Conservation (phyloP, 2,329 filamentous ascomycete genomes). For the Talaromyces sp. region DNA sequence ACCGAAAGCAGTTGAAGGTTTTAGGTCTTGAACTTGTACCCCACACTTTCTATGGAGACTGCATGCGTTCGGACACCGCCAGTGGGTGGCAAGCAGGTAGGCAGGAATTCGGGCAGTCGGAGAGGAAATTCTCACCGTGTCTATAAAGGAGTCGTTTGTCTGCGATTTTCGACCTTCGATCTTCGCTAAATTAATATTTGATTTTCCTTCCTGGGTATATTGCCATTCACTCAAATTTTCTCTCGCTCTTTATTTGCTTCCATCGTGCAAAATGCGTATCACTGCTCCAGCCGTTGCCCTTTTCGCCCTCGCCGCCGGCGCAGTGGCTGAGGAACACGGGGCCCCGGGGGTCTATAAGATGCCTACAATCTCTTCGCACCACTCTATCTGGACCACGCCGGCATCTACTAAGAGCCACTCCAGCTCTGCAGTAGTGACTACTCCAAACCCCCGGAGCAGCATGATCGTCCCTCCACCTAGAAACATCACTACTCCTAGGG, state of each 20-base stretch:
- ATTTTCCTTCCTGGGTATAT: background rate
- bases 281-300: conserved; percentile 12
- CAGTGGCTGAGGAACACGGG: conserved; percentile 9
- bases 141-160: background rate
- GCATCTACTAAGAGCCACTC: background rate
- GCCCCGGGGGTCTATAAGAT: conserved; percentile 14
- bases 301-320: conserved; percentile 16
- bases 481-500: background rate
- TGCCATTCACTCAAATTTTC: background rate
- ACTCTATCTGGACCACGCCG: background rate
- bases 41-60: background rate
- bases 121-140: background rate
- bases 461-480: background rate
- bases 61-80: background rate
- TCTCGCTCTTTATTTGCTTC: background rate
- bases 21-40: background rate
- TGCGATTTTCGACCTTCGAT: background rate
- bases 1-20: background rate
- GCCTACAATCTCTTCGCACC: background rate
- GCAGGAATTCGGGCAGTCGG: background rate
- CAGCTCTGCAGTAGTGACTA: background rate
- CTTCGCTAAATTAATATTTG: background rate
- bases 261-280: conserved; percentile 23
- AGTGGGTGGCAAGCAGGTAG: background rate
- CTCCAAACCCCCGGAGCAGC: conserved; percentile 6